These are phyloP conservation scores for Talaromyces stipitatus DNA, from an alignment of 495 filamentous ascomycete genomes.

Conservation along the genomic window DNA sequence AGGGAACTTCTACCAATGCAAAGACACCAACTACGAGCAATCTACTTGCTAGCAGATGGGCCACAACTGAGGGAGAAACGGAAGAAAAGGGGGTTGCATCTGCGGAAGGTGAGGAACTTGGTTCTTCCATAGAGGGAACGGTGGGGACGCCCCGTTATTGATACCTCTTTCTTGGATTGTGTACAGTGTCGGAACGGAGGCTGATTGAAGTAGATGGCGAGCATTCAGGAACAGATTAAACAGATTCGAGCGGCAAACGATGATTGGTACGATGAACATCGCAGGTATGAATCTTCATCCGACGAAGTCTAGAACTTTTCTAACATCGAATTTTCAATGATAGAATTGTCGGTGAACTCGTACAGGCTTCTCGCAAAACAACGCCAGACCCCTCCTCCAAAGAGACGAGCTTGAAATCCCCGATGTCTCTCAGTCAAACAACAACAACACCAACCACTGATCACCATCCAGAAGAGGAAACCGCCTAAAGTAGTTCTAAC, in stretches of 20 bases:
- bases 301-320: neutral
- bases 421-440: neutral
- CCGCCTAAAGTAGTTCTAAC: neutral
- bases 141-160: conserved; percentile 40
- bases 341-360: conserved; percentile 37
- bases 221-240: conserved; percentile 46
- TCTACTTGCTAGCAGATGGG: conserved; percentile 36
- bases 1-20: conserved; percentile 21
- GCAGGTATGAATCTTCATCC: conserved; percentile 21
- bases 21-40: conserved; percentile 11
- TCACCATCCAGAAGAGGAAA: neutral
- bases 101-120: conserved; percentile 47
- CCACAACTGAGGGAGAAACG: conserved; percentile 25
- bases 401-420: neutral
- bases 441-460: neutral
- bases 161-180: conserved; percentile 16
- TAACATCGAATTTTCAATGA: neutral
- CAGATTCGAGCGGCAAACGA: conserved; percentile 37
- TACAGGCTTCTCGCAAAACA: conserved; percentile 27
- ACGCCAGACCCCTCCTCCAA: conserved; percentile 18
- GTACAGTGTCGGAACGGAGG: conserved; percentile 4
- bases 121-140: conserved; percentile 48
- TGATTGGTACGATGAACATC: conserved; percentile 40
- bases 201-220: conserved; percentile 33
- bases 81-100: conserved; percentile 29